Percentiles rank a stretch among this genome's conserved stretches.
These are phyloP conservation scores for Alternaria panax DNA, from an alignment of 2,329 filamentous ascomycete genomes.

Conservation along the genomic window DNA sequence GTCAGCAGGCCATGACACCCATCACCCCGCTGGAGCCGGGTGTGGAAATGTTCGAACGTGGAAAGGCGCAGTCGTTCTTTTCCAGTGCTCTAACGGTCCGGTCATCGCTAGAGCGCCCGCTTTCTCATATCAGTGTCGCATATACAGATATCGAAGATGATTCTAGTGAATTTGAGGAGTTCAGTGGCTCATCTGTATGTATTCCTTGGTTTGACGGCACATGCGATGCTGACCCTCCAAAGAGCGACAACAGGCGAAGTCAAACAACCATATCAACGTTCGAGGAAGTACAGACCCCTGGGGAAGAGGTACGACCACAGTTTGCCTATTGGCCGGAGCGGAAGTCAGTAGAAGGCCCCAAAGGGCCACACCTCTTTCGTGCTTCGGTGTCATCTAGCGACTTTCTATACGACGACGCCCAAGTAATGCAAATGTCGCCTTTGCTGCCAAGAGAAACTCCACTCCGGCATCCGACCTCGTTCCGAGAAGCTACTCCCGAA, in stretches of 20 bases:
- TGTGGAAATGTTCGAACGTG: constrained; percentile 59
- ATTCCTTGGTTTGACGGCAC: constrained; percentile 1
- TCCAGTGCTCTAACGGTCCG: constrained; percentile 50
- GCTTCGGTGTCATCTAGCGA: constrained; percentile 68
- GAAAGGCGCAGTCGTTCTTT: constrained; percentile 66
- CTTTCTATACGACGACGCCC: constrained; percentile 54
- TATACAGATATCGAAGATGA: constrained; percentile 77
- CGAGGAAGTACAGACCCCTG: constrained; percentile 82
- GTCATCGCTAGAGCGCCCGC: constrained; percentile 62
- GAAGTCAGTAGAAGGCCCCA: constrained; percentile 78
- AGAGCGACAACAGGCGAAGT: constrained; percentile 71
- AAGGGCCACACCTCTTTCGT: constrained; percentile 86
- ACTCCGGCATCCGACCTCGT: constrained; percentile 51
- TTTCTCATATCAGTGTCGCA: constrained; percentile 77
- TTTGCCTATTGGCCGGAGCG: constrained; percentile 67
- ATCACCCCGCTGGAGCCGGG: constrained; percentile 53
- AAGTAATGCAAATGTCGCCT: constrained; percentile 73
- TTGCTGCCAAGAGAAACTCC: constrained; percentile 70
- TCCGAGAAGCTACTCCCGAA: constrained; percentile 48
- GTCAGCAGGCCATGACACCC: constrained; percentile 56
- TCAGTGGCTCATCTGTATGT: constrained; percentile 71
- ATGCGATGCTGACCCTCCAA: constrained; percentile 37
- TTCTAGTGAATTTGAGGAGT: constrained; percentile 54
- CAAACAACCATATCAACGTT: constrained; percentile 87
- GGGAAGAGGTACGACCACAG: constrained; percentile 63